Evolutionary conservation across 1,284 basidiomycete species (phyloP).

Genomic region (Sanghuangporus sanghuang): DNA sequence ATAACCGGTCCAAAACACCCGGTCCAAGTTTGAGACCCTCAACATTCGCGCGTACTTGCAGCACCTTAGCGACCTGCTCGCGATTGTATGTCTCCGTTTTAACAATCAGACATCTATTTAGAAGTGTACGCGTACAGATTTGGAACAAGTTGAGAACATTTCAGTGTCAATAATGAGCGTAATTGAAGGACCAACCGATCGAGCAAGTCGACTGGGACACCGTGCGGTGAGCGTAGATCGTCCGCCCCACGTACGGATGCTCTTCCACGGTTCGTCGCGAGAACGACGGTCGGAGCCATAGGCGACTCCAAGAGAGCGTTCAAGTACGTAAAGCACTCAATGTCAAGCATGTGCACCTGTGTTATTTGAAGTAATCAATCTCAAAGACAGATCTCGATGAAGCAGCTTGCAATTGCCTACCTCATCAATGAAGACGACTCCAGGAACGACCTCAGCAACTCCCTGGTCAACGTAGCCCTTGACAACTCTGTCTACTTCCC

Average conservation of each 20-base stretch:
- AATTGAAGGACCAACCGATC: conserved; percentile 58
- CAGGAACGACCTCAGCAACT: conserved; percentile 95
- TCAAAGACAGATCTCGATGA: not conserved
- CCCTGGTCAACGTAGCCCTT: conserved; percentile 98
- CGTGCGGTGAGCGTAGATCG: conserved; percentile 90
- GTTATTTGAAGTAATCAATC: not conserved
- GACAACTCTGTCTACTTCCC: conserved; percentile 98
- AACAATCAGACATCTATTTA: conserved; percentile 85
- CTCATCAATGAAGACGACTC: conserved; percentile 98
- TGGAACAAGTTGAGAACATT: conserved; percentile 3
- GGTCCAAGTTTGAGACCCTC: conserved; percentile 79
- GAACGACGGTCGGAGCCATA: conserved; percentile 95
- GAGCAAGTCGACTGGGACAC: conserved; percentile 89
- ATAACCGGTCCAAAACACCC: conserved; percentile 78
- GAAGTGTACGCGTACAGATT: not conserved
- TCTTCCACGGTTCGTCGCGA: conserved; percentile 94
- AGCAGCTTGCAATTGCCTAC: conserved; percentile 38
- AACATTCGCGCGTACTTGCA: conserved; percentile 81
- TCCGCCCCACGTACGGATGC: conserved; percentile 89
- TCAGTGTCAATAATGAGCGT: not conserved
- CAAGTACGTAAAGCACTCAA: conserved; percentile 98
- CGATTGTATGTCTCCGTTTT: conserved; percentile 84
- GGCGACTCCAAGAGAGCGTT: conserved; percentile 94
- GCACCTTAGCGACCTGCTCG: conserved; percentile 84
- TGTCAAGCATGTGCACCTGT: conserved; percentile 98